Conservation (phyloP, 2,329 filamentous ascomycete genomes). For the Gyromitra esculenta region DNA sequence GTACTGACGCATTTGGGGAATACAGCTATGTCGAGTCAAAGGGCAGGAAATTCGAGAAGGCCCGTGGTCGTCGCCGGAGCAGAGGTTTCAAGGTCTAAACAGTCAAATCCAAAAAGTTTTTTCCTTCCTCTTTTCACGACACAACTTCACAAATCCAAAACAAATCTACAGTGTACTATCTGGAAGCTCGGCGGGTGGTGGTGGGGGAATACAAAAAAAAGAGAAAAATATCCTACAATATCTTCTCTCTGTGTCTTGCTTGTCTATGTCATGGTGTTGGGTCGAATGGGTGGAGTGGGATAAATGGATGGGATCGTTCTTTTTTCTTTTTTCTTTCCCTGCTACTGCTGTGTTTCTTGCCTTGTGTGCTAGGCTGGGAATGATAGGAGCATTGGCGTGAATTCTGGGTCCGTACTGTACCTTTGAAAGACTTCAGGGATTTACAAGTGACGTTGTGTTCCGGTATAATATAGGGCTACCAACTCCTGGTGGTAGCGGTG, state of each 20-base stretch:
- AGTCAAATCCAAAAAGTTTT: constrained; percentile 43
- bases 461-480: background rate
- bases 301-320: constrained; percentile 44
- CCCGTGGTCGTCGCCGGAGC: constrained; percentile 97
- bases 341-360: constrained; percentile 33
- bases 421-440: constrained; percentile 10
- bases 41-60: constrained; percentile 99
- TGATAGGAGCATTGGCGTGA: constrained; percentile 38
- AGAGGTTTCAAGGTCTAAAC: constrained; percentile 99
- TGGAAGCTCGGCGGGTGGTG: constrained; percentile 25
- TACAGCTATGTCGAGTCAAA: constrained; percentile 84
- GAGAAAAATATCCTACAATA: constrained; percentile 35
- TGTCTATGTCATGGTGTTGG: constrained; percentile 39
- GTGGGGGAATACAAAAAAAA: constrained; percentile 29
- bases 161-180: constrained; percentile 46
- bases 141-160: constrained; percentile 44
- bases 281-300: constrained; percentile 30
- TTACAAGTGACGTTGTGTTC: constrained; percentile 16
- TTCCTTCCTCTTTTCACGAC: constrained; percentile 40
- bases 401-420: constrained; percentile 18
- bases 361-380: constrained; percentile 39
- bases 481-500: background rate
- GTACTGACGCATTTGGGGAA: constrained; percentile 59
- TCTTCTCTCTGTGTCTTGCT: constrained; percentile 35
- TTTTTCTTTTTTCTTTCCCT: constrained; percentile 37